phyloP scores from a whole-genome alignment of 441 rosid genomes.

The Populus hybrid region DNA sequence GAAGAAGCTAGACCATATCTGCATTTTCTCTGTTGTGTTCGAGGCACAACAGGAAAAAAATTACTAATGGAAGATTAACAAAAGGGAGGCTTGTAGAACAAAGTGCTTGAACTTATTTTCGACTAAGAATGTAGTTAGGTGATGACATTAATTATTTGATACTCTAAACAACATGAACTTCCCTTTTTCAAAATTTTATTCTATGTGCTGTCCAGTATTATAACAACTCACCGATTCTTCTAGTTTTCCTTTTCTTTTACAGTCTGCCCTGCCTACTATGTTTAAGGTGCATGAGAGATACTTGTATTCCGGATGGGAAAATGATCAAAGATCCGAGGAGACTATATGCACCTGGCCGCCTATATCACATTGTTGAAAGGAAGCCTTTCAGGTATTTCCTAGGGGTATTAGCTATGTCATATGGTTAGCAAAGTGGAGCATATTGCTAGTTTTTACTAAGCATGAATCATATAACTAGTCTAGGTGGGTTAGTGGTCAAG shows the following conservation, averaged over 20 bases:
- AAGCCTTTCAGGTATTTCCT: conserved; percentile 70
- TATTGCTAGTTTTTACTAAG: neutral
- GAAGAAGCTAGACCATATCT: neutral
- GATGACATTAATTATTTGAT: neutral
- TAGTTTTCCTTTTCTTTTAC: conserved; percentile 23
- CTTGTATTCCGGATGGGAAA: conserved; percentile 77
- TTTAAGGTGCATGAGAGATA: conserved; percentile 84
- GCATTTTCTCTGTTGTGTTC: too few species aligned
- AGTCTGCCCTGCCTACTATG: conserved; percentile 89
- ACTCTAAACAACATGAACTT: neutral
- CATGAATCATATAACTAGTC: too few species aligned
- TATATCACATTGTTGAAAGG: conserved; percentile 90
- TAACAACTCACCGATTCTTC: neutral
- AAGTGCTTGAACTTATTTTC: neutral
- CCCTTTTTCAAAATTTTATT: neutral
- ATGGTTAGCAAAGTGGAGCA: neutral
- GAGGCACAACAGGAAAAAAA: neutral
- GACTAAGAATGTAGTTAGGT: neutral
- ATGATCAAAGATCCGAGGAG: conserved; percentile 94
- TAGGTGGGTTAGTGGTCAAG: too few species aligned
- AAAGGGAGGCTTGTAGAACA: neutral
- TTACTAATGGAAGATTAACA: neutral
- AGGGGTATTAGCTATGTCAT: neutral
- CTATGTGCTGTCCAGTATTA: neutral
- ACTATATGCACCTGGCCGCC: conserved; percentile 95